These are phyloP conservation scores for Chaetomiaceae sp. DNA, from an alignment of 2,329 filamentous ascomycete genomes.

Conservation along the genomic window DNA sequence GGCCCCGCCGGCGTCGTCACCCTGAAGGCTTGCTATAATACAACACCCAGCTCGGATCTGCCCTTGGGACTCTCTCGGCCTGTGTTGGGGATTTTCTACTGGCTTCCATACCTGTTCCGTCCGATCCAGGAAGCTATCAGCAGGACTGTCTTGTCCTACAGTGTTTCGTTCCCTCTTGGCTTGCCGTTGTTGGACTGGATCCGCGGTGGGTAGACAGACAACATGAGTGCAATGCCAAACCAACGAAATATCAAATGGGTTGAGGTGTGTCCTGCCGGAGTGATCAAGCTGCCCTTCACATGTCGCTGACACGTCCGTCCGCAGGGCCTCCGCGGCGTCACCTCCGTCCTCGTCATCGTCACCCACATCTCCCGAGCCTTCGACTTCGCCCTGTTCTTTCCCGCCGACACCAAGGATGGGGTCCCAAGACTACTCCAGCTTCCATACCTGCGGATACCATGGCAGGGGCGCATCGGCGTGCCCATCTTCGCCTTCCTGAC, in stretches of 20 bases:
- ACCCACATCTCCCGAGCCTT: conserved; percentile 49
- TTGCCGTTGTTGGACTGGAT: neutral
- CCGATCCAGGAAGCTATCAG: neutral
- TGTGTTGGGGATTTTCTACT: conserved; percentile 1
- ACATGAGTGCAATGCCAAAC: conserved; percentile 18
- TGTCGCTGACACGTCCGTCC: conserved; percentile 3
- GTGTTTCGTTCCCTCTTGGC: neutral
- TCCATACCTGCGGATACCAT: conserved; percentile 51
- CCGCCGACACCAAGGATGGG: conserved; percentile 39
- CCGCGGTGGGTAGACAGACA: neutral
- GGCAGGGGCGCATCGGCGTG: conserved; percentile 50
- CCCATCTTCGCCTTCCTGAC: conserved; percentile 54
- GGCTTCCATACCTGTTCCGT: neutral
- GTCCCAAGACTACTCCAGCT: conserved; percentile 44
- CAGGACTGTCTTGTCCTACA: neutral
- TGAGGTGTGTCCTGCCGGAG: conserved; percentile 24
- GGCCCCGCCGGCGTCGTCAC: neutral
- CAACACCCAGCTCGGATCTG: neutral
- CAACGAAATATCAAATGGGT: conserved; percentile 32
- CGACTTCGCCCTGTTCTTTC: conserved; percentile 49
- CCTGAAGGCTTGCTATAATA: neutral
- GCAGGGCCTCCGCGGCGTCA: conserved; percentile 49
- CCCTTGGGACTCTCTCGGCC: conserved; percentile 1
- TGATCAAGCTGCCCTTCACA: neutral
- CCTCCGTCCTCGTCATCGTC: conserved; percentile 48